Conservation (phyloP, 768 basidiomycete species). For the Mycena belliarum region DNA sequence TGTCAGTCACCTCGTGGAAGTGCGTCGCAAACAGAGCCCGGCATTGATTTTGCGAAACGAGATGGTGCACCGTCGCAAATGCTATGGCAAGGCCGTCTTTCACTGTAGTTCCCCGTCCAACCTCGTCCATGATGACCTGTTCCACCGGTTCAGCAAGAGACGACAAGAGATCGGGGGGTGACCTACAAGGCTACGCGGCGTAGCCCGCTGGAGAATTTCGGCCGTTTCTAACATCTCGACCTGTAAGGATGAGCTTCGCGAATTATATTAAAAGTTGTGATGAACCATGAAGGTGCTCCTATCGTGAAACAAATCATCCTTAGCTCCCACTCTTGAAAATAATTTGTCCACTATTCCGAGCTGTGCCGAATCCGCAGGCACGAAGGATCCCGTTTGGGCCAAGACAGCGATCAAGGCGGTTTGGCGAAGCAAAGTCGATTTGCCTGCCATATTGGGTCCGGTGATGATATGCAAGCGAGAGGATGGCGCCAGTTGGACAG, state of each 20-base stretch:
- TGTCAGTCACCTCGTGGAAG: constrained; percentile 89
- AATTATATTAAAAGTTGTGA: not conserved
- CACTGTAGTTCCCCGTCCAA: constrained; percentile 94
- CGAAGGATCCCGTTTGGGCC: constrained; percentile 91
- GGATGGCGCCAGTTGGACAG: constrained; percentile 56
- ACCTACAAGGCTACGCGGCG: constrained; percentile 77
- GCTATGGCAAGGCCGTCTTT: constrained; percentile 93
- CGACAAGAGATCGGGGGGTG: not conserved
- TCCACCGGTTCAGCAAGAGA: not conserved
- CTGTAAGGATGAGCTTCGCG: not conserved
- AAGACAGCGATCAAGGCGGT: constrained; percentile 87
- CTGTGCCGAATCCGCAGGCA: constrained; percentile 80
- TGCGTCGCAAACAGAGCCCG: constrained; percentile 98
- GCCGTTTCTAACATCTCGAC: constrained; percentile 95
- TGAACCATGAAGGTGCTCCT: constrained; percentile 91
- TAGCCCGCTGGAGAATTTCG: constrained; percentile 85
- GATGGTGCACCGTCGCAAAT: constrained; percentile 85
- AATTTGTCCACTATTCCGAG: constrained; percentile 89
- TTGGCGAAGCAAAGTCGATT: constrained; percentile 91
- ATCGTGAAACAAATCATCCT: constrained; percentile 92
- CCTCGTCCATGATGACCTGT: constrained; percentile 99
- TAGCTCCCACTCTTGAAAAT: constrained; percentile 93
- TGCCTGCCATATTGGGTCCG: constrained; percentile 95
- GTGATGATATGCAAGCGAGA: constrained; percentile 83
- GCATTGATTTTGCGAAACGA: constrained; percentile 68